Base-by-base conservation (phyloP, 495 filamentous ascomycete genomes). In the Darksidea phi region DNA sequence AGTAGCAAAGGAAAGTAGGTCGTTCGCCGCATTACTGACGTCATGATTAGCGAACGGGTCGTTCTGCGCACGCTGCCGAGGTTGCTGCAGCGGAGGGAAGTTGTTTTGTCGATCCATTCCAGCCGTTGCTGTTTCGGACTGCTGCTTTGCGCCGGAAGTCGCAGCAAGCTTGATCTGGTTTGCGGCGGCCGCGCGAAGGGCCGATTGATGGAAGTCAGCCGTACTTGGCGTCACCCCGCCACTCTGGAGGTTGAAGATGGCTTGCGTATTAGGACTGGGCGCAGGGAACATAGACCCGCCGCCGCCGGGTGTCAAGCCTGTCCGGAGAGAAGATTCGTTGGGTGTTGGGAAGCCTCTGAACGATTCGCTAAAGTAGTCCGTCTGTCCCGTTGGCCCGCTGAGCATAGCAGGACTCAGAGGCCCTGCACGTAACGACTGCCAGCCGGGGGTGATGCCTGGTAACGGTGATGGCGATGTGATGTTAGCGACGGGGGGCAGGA, bases 321-420 rank as follows among this genome's bases (percentile, higher is more conserved):
- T 94, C 42, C 94, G 83, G 17, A 98, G 79, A 1, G 90, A 95
- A 0, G 92, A 97, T 75, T 98, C 94, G 84, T 97, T 97, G 2
- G 94, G 95, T 1, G 94, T 97, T n/a, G 88, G 88, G 71, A 97
- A 95, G 32, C 87, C 82, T 63, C 90, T 79, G 55, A 95, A 83
- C 71, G 68, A 86, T 85, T 88, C 86, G 66, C 63, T 66, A 54
- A 89, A 89, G 70, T 89, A 91, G 71, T 95, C 91, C 67, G 79
- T 84, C 60, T 86, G 76, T 75, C 79, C 80, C 47, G 87, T 82
- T 18, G 89, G 94, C 34, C 91, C 94, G 47, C 91, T 88, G 20
- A 98, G 85, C 94, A 98, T 98, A 56, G 94, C 94, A 75, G 94
- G 94, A 73, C 94, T 97, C 68, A 98, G 74, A 23, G 95, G 94